Evolutionary conservation across 2,329 filamentous ascomycete genomes (phyloP), one percentile per base, ranked within the genome.

Genomic region (Fusarium praegraminearum): DNA sequence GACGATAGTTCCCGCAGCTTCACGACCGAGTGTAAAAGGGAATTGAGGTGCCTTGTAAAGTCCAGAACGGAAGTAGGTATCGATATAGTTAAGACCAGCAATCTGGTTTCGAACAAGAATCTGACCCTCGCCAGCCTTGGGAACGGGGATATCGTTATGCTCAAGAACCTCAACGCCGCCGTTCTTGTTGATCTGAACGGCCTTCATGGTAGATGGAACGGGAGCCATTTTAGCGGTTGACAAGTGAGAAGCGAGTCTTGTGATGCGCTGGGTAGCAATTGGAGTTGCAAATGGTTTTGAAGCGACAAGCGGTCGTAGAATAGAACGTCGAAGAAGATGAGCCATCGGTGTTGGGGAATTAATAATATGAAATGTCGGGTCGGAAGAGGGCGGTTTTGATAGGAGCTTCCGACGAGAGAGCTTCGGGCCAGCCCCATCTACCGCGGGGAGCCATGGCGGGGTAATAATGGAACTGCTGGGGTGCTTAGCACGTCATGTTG

Each of bases 41-140:
- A 92, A 89, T 3, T 63, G 45, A 1, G 91, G 85, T 2, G 89
- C 83, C 13, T 85, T 82, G 84, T 97, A 97, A 52, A 97, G 87
- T 13, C 94, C 94, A 15, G 87, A 89, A 78, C 94, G 93, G 86
- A 94, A 97, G 82, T 97, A 97, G 40, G 83, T 97, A 80, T 97
- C 94, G 75, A 97, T 97, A 81, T 87, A 97, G 81, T 97, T 97
- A 65, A 97, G 83, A 63, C 94, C 94, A 50, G 91, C 85, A 77
- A 87, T 92, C 69, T 90, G 88, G 80, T 97, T 97, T 80, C 91
- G 91, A 62, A 97, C 87, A 6, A 97, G 86, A 24, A 97, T 80
- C 71, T 97, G 85, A 62, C 89, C 90, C n/a, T 90, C 87, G 36
- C 87, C 83, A 3, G 86, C 87, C 51, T 84, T 81, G 0, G 93